Evolutionary conservation across 2,329 filamentous ascomycete genomes (phyloP).

Genomic region (Ascochyta rabiei): DNA sequence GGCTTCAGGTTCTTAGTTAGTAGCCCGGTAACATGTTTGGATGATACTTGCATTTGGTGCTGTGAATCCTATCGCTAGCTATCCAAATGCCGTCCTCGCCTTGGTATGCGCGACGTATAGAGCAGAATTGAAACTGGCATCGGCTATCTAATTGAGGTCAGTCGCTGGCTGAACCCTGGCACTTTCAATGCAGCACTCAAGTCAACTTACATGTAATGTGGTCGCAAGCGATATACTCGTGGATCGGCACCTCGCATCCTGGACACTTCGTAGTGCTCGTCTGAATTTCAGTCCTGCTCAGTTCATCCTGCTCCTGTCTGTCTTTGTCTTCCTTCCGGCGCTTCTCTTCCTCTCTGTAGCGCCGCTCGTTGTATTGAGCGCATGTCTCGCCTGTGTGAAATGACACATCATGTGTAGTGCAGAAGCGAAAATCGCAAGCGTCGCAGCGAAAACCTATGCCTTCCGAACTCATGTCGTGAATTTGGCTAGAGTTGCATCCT

Average conservation of each 20-base stretch:
- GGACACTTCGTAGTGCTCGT: background rate
- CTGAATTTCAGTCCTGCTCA: background rate
- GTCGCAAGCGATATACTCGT: background rate
- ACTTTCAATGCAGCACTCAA: no score
- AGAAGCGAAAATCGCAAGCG: background rate
- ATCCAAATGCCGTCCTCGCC: no score
- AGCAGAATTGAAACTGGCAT: no score
- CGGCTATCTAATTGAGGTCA: no score
- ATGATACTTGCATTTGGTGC: no score
- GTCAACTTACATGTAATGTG: slow-evolving; percentile 6
- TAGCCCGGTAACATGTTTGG: no score
- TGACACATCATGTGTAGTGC: slow-evolving; percentile 4
- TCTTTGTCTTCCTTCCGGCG: background rate
- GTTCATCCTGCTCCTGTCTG: background rate
- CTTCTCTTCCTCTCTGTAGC: background rate
- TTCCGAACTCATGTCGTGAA: background rate
- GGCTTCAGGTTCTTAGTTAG: no score
- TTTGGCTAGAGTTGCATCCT: slow-evolving; percentile 3
- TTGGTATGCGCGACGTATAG: no score
- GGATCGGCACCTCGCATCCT: background rate
- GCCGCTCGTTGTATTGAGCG: background rate
- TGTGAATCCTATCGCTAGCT: no score
- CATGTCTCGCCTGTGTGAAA: slow-evolving; percentile 15
- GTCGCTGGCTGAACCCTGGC: no score
- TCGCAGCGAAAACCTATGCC: slow-evolving; percentile 4